A percentile compares a stretch with the other conserved stretches of the same genome.
Evolutionary conservation across 352 stramenopile genomes (phyloP).

Genomic region (Globisporangium barbulae): DNA sequence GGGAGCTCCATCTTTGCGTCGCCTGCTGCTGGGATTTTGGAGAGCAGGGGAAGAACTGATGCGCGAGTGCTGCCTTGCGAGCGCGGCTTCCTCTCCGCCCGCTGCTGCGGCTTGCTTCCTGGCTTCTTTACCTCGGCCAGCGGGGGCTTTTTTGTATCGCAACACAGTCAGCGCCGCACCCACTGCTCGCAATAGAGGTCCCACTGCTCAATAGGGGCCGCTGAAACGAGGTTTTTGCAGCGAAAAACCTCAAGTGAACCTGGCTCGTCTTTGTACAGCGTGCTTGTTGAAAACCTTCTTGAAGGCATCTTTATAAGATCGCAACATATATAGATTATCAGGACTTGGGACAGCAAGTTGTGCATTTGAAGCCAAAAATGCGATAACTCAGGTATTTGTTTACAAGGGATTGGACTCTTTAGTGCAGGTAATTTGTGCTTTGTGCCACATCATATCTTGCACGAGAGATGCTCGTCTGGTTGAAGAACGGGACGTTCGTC

Average conservation of each 20-base stretch:
- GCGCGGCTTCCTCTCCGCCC: slow-evolving; percentile 1
- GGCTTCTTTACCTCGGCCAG: slow-evolving; percentile 7
- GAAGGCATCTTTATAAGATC: neutral
- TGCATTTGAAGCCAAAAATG: neutral
- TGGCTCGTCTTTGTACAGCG: no score
- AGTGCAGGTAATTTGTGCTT: neutral
- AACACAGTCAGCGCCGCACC: slow-evolving; percentile 7
- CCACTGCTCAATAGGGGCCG: neutral
- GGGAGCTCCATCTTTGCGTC: slow-evolving; percentile 20
- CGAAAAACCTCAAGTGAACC: neutral
- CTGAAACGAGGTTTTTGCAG: neutral
- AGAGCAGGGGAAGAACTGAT: neutral
- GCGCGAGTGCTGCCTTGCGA: neutral
- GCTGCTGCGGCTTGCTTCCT: neutral
- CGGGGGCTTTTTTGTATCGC: slow-evolving; percentile 3
- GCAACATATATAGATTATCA: neutral
- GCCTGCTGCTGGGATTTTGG: neutral
- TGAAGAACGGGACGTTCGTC: slow-evolving; percentile 10
- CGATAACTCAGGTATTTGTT: neutral
- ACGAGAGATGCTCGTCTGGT: neutral
- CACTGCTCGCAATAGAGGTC: slow-evolving; percentile 5
- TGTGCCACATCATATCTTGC: neutral
- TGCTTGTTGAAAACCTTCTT: no score
- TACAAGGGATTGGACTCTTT: neutral
- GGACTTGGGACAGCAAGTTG: neutral